These are phyloP conservation scores for Metschnikowia lachancei DNA, from an alignment of 805 yeast species.

Conservation along the genomic window DNA sequence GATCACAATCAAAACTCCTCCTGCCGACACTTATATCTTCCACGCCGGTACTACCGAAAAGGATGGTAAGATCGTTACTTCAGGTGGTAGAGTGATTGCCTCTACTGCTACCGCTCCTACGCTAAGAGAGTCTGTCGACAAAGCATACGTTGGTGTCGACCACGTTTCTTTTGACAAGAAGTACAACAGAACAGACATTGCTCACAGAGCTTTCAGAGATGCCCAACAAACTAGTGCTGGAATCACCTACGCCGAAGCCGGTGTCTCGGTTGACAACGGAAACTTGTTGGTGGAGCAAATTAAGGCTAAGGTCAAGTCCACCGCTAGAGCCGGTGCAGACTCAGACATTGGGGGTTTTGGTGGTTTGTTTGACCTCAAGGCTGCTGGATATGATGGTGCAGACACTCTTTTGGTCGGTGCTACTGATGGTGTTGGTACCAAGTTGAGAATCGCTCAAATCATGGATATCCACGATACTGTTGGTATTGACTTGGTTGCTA, in stretches of 20 bases:
- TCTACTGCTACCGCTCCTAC: conserved; percentile 80
- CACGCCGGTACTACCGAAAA: conserved; percentile 87
- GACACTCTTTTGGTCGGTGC: conserved; percentile 91
- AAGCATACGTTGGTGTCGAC: conserved; percentile 83
- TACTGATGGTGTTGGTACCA: conserved; percentile 99
- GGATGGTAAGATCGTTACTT: conserved; percentile 66
- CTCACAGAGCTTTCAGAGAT: conserved; percentile 88
- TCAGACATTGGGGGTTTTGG: conserved; percentile 99
- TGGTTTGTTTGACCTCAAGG: conserved; percentile 86
- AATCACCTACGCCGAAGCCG: conserved; percentile 91
- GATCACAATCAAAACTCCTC: conserved; percentile 54
- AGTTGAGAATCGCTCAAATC: conserved; percentile 89
- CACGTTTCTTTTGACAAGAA: conserved; percentile 68
- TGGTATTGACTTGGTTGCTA: conserved; percentile 97
- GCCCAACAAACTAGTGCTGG: conserved; percentile 28
- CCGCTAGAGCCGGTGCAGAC: conserved; percentile 94
- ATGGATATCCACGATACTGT: conserved; percentile 92
- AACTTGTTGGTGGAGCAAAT: conserved; percentile 85
- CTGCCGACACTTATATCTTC: conserved; percentile 70
- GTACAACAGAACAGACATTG: conserved; percentile 90
- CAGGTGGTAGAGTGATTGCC: conserved; percentile 97
- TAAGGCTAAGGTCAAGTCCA: conserved; percentile 85
- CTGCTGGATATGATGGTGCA: conserved; percentile 80
- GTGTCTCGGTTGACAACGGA: conserved; percentile 97
- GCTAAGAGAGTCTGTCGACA: conserved; percentile 75